Evolutionary conservation across 306 rosid genomes (phyloP).

Genomic region (Ochetophila trinervis): DNA sequence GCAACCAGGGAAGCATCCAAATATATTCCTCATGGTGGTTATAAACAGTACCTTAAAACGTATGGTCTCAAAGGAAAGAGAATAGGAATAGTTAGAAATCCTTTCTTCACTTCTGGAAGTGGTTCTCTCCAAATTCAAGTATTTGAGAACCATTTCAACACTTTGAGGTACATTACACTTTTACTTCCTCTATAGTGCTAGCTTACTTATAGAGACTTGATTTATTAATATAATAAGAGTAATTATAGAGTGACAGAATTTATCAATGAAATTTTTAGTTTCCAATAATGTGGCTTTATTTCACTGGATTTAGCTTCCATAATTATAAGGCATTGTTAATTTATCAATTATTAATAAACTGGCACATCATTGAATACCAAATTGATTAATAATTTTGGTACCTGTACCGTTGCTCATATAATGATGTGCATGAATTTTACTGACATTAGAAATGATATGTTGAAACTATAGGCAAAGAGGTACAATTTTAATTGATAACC

Average conservation of each 20-base stretch:
- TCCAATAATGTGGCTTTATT: too few relatives aligned
- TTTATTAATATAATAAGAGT: not conserved
- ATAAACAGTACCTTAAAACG: slow-evolving; percentile 45
- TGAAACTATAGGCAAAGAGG: slow-evolving; percentile 21
- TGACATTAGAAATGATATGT: too few relatives aligned
- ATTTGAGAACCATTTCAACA: slow-evolving; percentile 34
- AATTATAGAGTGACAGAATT: too few relatives aligned
- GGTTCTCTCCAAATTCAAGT: slow-evolving; percentile 23
- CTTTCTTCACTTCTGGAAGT: slow-evolving; percentile 20
- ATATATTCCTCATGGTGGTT: slow-evolving; percentile 52
- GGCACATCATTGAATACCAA: too few relatives aligned
- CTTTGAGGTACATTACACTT: slow-evolving; percentile 45
- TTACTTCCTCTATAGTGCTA: slow-evolving; percentile 31
- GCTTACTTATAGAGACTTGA: too few relatives aligned
- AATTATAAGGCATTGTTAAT: too few relatives aligned
- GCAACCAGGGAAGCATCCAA: slow-evolving; percentile 44
- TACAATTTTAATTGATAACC: slow-evolving; percentile 2
- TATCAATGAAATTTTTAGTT: too few relatives aligned
- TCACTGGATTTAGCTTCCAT: too few relatives aligned
- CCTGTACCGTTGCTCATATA: too few relatives aligned
- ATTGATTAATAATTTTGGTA: too few relatives aligned
- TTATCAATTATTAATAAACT: too few relatives aligned
- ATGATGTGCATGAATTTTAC: not conserved
- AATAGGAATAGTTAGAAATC: slow-evolving; percentile 37
- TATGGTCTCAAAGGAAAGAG: slow-evolving; percentile 63